phyloP scores from a whole-genome alignment of 495 filamentous ascomycete species.

The Talaromyces stipitatus region DNA sequence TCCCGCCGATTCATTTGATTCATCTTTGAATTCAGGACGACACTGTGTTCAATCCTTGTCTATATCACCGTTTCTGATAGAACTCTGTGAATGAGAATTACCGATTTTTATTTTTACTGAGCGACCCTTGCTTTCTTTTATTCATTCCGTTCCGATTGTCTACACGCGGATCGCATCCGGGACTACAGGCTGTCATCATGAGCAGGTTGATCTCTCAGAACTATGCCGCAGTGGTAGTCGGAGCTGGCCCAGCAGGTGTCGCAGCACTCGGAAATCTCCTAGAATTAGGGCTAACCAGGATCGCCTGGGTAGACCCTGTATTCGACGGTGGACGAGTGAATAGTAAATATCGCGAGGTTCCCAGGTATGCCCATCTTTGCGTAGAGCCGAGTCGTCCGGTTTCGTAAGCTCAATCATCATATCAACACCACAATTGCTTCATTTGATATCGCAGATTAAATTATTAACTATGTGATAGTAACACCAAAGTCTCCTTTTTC shows the following conservation, averaged over 20 bases:
- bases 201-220: constrained; percentile 17
- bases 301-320: constrained; percentile 47
- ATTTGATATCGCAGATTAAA: neutral
- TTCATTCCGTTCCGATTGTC: neutral
- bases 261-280: constrained; percentile 51
- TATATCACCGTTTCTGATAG: neutral
- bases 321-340: constrained; percentile 47
- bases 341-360: constrained; percentile 49
- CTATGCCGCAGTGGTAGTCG: constrained; percentile 47
- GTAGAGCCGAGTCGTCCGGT: neutral
- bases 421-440: neutral
- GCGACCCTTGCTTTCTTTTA: neutral
- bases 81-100: neutral
- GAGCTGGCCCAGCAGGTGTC: constrained; percentile 48
- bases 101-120: neutral
- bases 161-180: neutral
- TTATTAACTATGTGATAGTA: constrained; percentile 14
- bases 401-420: too few relatives aligned
- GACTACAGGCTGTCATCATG: neutral
- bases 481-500: constrained; percentile 47
- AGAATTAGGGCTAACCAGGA: constrained; percentile 31
- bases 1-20: neutral
- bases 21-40: neutral
- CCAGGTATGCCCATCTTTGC: constrained; percentile 26
- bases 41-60: neutral